Conservation (phyloP, 2,329 filamentous ascomycete genomes). For the Cryphonectria nitschkei region DNA sequence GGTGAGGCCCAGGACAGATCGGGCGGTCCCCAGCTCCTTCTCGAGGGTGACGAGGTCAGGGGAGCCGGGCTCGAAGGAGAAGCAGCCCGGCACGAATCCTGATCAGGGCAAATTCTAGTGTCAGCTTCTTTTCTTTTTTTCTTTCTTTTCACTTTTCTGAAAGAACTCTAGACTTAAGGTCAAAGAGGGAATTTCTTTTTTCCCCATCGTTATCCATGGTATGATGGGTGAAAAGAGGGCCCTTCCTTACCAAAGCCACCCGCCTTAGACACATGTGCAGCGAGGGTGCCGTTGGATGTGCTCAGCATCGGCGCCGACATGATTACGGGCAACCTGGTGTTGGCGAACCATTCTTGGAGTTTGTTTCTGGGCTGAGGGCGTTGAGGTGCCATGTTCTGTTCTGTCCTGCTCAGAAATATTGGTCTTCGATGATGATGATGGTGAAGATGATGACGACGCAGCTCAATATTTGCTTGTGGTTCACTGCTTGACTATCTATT, state of each 20-base stretch:
- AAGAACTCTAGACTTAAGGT: too few relatives aligned
- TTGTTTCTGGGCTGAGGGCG: constrained; percentile 17
- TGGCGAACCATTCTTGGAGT: constrained; percentile 41
- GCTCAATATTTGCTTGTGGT: neutral
- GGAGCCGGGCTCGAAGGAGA: constrained; percentile 38
- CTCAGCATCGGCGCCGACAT: constrained; percentile 48
- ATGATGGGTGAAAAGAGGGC: neutral
- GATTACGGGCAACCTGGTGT: constrained; percentile 42
- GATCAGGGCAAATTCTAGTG: neutral
- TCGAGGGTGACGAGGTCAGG: constrained; percentile 37
- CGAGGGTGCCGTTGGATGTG: constrained; percentile 42
- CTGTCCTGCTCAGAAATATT: neutral
- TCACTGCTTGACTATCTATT: too few relatives aligned
- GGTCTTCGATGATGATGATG: neutral
- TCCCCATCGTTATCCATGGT: too few relatives aligned
- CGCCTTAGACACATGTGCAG: constrained; percentile 45
- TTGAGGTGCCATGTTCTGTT: constrained; percentile 22
- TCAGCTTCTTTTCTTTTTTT: constrained; percentile 4
- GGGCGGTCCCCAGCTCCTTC: constrained; percentile 37
- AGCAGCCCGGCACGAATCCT: constrained; percentile 42
- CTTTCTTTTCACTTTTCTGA: neutral
- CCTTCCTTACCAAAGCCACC: constrained; percentile 43
- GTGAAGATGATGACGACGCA: neutral
- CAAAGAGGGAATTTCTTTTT: too few relatives aligned
- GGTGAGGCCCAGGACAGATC: constrained; percentile 35